Evolutionary conservation across 2,329 filamentous ascomycete species (phyloP).

Genomic region (Metarhizium anisopliae): DNA sequence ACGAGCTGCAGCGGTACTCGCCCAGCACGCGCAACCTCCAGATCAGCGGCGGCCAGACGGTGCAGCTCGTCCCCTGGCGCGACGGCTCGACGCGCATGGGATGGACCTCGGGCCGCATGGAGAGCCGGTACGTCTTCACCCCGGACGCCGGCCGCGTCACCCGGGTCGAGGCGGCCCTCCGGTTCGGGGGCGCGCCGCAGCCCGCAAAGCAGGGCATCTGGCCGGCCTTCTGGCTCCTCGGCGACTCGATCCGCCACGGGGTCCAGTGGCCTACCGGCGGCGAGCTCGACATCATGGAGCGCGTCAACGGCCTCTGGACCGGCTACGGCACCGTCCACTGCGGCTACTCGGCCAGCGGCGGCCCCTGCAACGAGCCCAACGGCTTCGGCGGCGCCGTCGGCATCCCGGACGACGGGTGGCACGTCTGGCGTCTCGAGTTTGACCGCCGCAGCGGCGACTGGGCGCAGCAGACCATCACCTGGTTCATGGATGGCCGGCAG

Average conservation of each 20-base stretch:
- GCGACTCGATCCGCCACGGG: constrained; percentile 38
- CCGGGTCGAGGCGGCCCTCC: constrained; percentile 35
- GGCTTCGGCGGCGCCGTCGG: constrained; percentile 28
- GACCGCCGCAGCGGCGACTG: constrained; percentile 38
- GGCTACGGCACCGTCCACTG: constrained; percentile 46
- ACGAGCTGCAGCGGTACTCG: constrained; percentile 42
- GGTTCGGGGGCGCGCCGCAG: constrained; percentile 33
- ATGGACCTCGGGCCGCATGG: constrained; percentile 50
- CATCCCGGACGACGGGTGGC: constrained; percentile 33
- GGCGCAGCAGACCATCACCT: constrained; percentile 40
- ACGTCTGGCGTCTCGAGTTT: constrained; percentile 41
- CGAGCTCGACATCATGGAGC: constrained; percentile 51
- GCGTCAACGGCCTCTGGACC: constrained; percentile 37
- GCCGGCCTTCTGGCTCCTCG: constrained; percentile 51
- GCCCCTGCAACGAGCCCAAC: constrained; percentile 41
- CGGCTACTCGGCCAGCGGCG: constrained; percentile 29
- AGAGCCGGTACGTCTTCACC: constrained; percentile 38
- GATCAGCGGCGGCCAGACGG: constrained; percentile 37
- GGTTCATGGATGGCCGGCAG: constrained; percentile 35
- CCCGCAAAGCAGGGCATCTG: constrained; percentile 44
- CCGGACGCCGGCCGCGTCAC: constrained; percentile 36
- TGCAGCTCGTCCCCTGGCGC: constrained; percentile 42
- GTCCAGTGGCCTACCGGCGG: constrained; percentile 43
- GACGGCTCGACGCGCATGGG: constrained; percentile 21
- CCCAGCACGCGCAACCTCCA: constrained; percentile 37